These are phyloP conservation scores for Coffea eugenioides DNA, from an alignment of 257 asterid genomes.

Conservation along the genomic window DNA sequence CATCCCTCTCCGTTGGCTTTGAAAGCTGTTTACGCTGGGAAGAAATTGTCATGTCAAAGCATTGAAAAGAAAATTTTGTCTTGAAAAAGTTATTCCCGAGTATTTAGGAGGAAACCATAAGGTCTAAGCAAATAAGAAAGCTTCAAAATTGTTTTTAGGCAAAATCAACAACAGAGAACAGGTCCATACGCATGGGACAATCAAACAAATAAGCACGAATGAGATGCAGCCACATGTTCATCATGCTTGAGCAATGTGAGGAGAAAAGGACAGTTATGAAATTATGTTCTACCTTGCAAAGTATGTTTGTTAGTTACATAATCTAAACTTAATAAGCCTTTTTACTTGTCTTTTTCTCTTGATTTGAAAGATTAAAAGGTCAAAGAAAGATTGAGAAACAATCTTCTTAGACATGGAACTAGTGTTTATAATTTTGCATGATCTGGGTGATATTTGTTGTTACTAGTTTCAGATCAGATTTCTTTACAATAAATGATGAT, in stretches of 20 bases:
- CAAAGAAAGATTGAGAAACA: background rate
- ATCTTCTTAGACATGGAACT: background rate
- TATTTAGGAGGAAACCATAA: background rate
- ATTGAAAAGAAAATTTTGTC: background rate
- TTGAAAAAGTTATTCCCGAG: background rate
- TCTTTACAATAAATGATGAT: background rate
- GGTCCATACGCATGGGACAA: background rate
- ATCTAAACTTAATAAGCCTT: background rate
- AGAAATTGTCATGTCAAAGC: background rate
- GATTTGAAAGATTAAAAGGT: background rate
- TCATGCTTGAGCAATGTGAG: background rate
- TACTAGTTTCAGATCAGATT: background rate
- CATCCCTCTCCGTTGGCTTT: no score
- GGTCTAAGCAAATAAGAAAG: background rate
- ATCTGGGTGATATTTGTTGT: background rate
- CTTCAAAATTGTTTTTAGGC: background rate
- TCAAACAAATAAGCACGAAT: background rate
- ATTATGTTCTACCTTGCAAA: background rate
- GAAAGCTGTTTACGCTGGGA: background rate
- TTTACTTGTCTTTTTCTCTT: background rate
- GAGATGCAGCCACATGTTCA: background rate
- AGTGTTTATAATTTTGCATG: background rate
- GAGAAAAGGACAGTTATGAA: background rate
- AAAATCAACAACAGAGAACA: background rate
- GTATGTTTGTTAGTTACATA: background rate